Base-by-base conservation (phyloP, 768 basidiomycete species). In the Russula virescens region DNA sequence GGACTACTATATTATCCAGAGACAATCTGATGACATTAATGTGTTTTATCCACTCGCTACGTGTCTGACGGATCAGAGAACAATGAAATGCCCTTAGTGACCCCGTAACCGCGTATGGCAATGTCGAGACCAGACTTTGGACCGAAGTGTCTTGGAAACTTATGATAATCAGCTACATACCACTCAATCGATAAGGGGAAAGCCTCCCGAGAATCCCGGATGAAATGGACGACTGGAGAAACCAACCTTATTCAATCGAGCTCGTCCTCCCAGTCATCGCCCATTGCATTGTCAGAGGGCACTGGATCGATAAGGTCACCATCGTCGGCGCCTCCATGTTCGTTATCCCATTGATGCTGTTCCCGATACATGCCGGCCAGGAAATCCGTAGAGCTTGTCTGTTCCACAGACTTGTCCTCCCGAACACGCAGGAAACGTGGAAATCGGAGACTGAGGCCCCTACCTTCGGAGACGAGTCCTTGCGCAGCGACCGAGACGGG, bases 361-460 rank as follows among this genome's bases (percentile, higher is more conserved):
- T 78, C 77, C 57, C 77, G 76, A 73, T 85, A 94, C 72, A 94
- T 81, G 14, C 79, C 77, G 10, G 83, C 87, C 53, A 95, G 76
- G 70, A 90, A 85, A 21, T 81, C 77, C 2, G 85, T 79, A 4
- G 86, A 85, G 66, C 85, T 92, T 2, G 91, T 92, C 66, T 87
- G 74, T 68, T 88, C 85, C 55, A 86, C 78, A 6, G 69, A 68
- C 73, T 93, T 94, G 73, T 95, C 94, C 11, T 86, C 84, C 26
- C 89, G 77, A 8, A 83, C 69, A 62, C 79, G 82, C 59, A 95
- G 78, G 75, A 95, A 96, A 40, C 94, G 80, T 46, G 94, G 94
- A 73, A 97, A 97, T 14, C 94, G 86, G 14, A 96, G 73, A 68
- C 88, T 90, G 34, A 95, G 76, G 5, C 94, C 94, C 28, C 87